A percentile compares a stretch with the other conserved stretches of the same genome.
phyloP scores from a whole-genome alignment of 805 yeast genomes.

The Metschnikowia vanudenii region DNA sequence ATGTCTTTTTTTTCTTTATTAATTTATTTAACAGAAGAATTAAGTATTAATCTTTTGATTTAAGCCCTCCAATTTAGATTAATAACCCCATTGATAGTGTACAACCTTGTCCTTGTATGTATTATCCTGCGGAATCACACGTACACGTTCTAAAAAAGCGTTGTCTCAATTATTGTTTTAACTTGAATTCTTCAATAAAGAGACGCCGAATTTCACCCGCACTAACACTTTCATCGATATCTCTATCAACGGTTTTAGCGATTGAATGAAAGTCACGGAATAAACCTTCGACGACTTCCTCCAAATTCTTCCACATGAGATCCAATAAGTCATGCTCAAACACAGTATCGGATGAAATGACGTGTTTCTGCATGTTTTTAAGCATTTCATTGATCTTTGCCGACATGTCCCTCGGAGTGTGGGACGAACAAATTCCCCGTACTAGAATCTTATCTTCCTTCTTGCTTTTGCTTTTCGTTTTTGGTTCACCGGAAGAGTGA shows the following conservation, averaged over 20 bases:
- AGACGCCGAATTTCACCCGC: conserved; percentile 57
- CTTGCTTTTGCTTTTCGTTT: conserved; percentile 60
- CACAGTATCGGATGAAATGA: conserved; percentile 38
- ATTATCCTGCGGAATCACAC: no score
- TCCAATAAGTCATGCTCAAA: conserved; percentile 55
- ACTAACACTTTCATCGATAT: conserved; percentile 49
- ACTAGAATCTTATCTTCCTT: conserved; percentile 62
- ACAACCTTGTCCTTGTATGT: no score
- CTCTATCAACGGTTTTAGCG: conserved; percentile 52
- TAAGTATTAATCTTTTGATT: no score
- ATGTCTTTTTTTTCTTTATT: no score
- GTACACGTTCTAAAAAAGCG: not conserved
- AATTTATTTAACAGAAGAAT: no score
- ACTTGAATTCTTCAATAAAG: conserved; percentile 27
- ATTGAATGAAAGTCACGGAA: conserved; percentile 55
- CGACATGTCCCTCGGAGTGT: conserved; percentile 58
- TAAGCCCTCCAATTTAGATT: no score
- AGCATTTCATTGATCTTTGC: conserved; percentile 54
- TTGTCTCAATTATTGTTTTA: not conserved
- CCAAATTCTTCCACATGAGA: conserved; percentile 69
- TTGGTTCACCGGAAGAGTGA: conserved; percentile 50
- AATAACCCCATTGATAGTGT: no score
- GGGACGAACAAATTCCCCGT: conserved; percentile 53
- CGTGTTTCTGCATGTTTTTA: conserved; percentile 56
- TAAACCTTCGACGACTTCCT: conserved; percentile 56